phyloP scores from a whole-genome alignment of 306 rosid genomes.

The Styphnolobium japonicum region DNA sequence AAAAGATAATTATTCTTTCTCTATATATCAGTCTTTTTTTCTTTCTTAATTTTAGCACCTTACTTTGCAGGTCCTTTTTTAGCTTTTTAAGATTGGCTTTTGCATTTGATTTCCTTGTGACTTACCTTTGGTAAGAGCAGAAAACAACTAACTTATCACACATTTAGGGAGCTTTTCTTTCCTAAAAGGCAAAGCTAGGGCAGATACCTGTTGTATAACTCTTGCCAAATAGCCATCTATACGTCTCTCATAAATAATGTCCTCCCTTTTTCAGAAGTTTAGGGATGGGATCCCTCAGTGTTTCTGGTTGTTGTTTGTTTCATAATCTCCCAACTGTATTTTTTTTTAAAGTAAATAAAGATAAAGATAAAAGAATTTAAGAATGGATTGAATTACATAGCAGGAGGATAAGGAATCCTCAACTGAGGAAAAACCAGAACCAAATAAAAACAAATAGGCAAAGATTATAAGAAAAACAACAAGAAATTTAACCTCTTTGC shows the following conservation, averaged over 20 bases:
- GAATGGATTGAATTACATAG: neutral
- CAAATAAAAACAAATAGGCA: neutral
- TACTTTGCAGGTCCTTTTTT: neutral
- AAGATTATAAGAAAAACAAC: neutral
- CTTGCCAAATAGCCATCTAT: neutral
- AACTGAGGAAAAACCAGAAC: neutral
- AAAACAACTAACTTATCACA: neutral
- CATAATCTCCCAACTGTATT: neutral
- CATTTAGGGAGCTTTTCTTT: neutral
- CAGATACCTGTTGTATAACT: neutral
- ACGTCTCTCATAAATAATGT: neutral
- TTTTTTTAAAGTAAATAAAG: neutral
- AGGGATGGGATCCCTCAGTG: neutral
- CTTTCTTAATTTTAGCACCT: neutral
- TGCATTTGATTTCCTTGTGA: neutral
- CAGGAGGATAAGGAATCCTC: neutral
- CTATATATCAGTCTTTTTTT: neutral
- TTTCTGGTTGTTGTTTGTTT: slow-evolving; percentile 4
- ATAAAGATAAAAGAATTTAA: neutral
- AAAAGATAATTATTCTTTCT: neutral
- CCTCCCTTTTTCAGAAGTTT: neutral
- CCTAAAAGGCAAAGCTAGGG: neutral
- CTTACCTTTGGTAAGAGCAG: neutral
- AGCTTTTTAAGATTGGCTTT: neutral
- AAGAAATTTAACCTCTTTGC: neutral